phyloP scores from a whole-genome alignment of 495 filamentous ascomycete genomes.

The Penicillium coffeae region DNA sequence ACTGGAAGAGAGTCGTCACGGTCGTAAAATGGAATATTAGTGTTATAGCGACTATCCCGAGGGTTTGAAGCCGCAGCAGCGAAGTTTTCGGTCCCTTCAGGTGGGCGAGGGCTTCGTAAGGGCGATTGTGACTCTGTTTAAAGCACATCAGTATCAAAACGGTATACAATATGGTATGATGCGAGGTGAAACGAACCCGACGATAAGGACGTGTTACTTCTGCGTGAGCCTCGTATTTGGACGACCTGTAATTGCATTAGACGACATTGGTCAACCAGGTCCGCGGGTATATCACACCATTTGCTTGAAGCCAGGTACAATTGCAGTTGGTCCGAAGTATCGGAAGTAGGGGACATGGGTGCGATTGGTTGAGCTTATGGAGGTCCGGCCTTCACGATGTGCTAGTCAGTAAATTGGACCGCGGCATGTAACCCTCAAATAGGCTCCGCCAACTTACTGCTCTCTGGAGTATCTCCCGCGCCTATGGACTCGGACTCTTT shows the following conservation, averaged over 20 bases:
- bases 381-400: slow-evolving; percentile 31
- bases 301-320: slow-evolving; percentile 88
- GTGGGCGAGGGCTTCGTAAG: slow-evolving; percentile 31
- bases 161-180: neutral
- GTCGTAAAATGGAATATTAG: slow-evolving; percentile 77
- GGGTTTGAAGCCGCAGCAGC: slow-evolving; percentile 32
- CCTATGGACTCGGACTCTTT: slow-evolving; percentile 31
- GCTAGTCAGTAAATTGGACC: slow-evolving; percentile 15
- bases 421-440: neutral
- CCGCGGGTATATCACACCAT: slow-evolving; percentile 53
- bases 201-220: slow-evolving; percentile 46
- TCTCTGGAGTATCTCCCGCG: slow-evolving; percentile 35
- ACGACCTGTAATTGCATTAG: slow-evolving; percentile 41
- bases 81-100: slow-evolving; percentile 20
- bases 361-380: slow-evolving; percentile 40
- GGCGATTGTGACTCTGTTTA: slow-evolving; percentile 34
- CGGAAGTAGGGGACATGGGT: slow-evolving; percentile 81
- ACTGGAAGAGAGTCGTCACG: slow-evolving; percentile 61
- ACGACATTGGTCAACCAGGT: neutral
- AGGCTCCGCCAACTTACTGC: slow-evolving; percentile 27
- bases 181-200: slow-evolving; percentile 33
- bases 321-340: slow-evolving; percentile 85
- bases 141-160: slow-evolving; percentile 3
- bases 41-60: slow-evolving; percentile 48
- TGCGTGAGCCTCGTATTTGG: slow-evolving; percentile 58